These are phyloP conservation scores for Arabidopsis hybrid DNA, from an alignment of 441 rosid genomes.

Conservation along the genomic window DNA sequence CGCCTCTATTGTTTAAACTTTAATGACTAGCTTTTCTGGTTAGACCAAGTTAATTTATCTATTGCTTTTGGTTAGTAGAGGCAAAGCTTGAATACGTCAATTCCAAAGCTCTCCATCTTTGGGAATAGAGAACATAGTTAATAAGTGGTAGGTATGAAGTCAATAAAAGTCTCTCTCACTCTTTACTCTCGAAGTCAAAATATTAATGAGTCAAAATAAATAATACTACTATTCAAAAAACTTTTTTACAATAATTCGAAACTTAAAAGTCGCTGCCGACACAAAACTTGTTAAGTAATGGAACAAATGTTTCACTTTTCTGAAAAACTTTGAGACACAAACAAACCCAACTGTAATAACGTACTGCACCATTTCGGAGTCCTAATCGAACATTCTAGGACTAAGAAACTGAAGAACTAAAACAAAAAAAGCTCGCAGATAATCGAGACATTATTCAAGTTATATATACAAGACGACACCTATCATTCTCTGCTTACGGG, in stretches of 20 bases:
- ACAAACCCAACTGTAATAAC: conserved; percentile 24
- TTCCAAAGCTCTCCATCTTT: conserved; percentile 2
- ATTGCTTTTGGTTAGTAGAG: background rate
- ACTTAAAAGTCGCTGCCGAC: conserved; percentile 7
- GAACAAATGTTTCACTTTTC: conserved; percentile 14
- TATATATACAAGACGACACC: conserved; percentile 36
- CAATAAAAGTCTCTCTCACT: background rate
- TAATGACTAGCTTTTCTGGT: background rate
- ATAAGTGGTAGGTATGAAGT: conserved; percentile 7
- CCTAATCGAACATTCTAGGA: conserved; percentile 30
- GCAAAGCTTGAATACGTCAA: background rate
- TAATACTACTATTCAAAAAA: background rate
- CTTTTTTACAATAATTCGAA: background rate
- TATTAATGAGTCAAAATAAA: background rate
- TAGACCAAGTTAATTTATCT: background rate
- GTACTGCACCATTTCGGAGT: conserved; percentile 30
- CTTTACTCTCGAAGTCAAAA: background rate
- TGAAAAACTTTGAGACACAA: conserved; percentile 13
- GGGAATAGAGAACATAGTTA: conserved; percentile 6
- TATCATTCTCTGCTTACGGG: conserved; percentile 38
- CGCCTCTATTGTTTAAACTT: background rate
- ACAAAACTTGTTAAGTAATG: conserved; percentile 22
- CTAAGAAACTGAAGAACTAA: conserved; percentile 24
- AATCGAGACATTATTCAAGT: conserved; percentile 37
- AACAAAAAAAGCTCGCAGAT: conserved; percentile 16